Conservation (phyloP, 2,329 filamentous ascomycete genomes). For the Neopestalotiopsis rosae region DNA sequence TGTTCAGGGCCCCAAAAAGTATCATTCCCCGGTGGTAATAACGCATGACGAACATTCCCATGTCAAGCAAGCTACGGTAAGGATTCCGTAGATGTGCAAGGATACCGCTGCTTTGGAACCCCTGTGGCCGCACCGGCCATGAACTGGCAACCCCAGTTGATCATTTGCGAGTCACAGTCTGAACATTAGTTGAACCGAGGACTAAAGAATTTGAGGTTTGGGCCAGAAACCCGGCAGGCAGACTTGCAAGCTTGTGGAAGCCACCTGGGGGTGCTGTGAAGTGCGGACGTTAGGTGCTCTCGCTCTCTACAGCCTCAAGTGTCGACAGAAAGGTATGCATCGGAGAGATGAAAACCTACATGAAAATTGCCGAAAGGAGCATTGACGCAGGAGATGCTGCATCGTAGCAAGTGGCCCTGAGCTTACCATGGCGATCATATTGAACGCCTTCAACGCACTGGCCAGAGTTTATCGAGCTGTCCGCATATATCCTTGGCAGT, state of each 20-base stretch:
- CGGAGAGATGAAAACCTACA: too few species aligned
- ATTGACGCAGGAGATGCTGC: too few species aligned
- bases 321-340: too few species aligned
- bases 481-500: background rate
- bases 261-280: too few species aligned
- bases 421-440: slow-evolving; percentile 2
- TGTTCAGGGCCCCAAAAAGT: background rate
- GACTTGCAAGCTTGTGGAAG: too few species aligned
- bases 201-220: too few species aligned
- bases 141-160: background rate
- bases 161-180: background rate
- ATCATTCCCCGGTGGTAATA: background rate
- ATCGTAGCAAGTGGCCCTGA: background rate
- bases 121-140: background rate
- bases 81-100: slow-evolving; percentile 10
- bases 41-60: slow-evolving; percentile 4
- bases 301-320: too few species aligned
- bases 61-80: background rate
- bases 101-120: background rate
- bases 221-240: too few species aligned
- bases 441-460: background rate
- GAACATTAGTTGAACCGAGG: too few species aligned
- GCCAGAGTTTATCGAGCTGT: slow-evolving; percentile 8
- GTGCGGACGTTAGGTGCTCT: too few species aligned
- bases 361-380: too few species aligned